These are phyloP conservation scores for Coemansia sp. DNA, from an alignment of 371 early-diverging fungal species.

Conservation along the genomic window DNA sequence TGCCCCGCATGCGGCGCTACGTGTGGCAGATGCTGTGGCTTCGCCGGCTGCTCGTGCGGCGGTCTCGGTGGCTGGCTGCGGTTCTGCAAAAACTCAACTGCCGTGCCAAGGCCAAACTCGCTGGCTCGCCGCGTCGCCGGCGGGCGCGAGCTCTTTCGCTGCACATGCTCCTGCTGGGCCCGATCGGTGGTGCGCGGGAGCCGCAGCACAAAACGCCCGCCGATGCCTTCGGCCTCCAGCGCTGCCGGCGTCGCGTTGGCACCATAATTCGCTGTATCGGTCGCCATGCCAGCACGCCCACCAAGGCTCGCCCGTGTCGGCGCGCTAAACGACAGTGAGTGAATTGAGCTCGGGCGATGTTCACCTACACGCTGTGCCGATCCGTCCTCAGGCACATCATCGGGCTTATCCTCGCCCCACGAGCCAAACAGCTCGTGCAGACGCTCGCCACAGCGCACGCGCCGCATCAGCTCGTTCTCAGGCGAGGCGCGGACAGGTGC, in stretches of 20 bases:
- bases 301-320: slow-evolving; percentile 30
- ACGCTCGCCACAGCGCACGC: slow-evolving; percentile 37
- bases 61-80: slow-evolving; percentile 9
- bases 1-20: background rate
- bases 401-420: slow-evolving; percentile 16
- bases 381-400: background rate
- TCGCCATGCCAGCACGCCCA: background rate
- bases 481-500: background rate
- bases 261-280: slow-evolving; percentile 1
- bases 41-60: background rate
- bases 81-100: slow-evolving; percentile 4
- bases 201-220: slow-evolving; percentile 22
- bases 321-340: slow-evolving; percentile 43
- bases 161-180: background rate
- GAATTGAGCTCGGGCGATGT: slow-evolving; percentile 21
- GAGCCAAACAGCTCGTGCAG: slow-evolving; percentile 40
- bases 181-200: slow-evolving; percentile 15
- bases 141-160: slow-evolving; percentile 9
- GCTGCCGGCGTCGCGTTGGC: background rate
- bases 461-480: slow-evolving; percentile 26
- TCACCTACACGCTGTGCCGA: slow-evolving; percentile 1
- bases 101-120: slow-evolving; percentile 7
- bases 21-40: slow-evolving; percentile 4
- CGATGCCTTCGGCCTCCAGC: background rate
- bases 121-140: slow-evolving; percentile 7